Percentiles rank a stretch among this genome's conserved stretches.
Evolutionary conservation across 305 asterid genomes (phyloP).

Genomic region (Fraxinus dipetala): DNA sequence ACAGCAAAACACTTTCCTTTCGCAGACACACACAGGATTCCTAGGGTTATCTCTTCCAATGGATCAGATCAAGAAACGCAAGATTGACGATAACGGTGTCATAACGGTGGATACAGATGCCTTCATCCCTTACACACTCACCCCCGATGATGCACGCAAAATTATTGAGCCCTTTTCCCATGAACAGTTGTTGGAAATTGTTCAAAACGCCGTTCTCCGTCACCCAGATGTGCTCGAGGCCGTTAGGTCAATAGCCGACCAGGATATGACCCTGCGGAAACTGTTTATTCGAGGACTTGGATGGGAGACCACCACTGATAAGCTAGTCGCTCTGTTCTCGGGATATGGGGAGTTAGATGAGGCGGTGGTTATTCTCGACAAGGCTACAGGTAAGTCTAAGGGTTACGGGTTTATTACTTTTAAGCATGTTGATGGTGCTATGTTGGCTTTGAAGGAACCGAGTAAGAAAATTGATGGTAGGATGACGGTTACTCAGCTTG

Average conservation of each 20-base stretch:
- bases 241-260: slow-evolving; percentile 61
- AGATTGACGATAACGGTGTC: slow-evolving; percentile 61
- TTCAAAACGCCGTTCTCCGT: slow-evolving; percentile 54
- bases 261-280: slow-evolving; percentile 64
- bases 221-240: slow-evolving; percentile 68
- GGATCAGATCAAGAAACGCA: slow-evolving; percentile 68
- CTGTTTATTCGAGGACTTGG: slow-evolving; percentile 89
- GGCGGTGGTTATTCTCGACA: slow-evolving; percentile 76
- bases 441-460: slow-evolving; percentile 71
- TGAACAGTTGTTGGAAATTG: slow-evolving; percentile 58
- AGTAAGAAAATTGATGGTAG: slow-evolving; percentile 79
- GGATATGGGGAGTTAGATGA: slow-evolving; percentile 72
- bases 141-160: slow-evolving; percentile 60
- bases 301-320: slow-evolving; percentile 85
- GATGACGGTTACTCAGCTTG: slow-evolving; percentile 77
- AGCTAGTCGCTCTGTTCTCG: slow-evolving; percentile 57
- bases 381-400: slow-evolving; percentile 69
- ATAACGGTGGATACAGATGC: slow-evolving; percentile 30
- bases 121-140: slow-evolving; percentile 39
- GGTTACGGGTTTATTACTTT: slow-evolving; percentile 80
- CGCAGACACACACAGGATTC: slow-evolving; percentile 2
- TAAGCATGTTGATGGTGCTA: slow-evolving; percentile 77
- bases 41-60: slow-evolving; percentile 26
- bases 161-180: slow-evolving; percentile 58
- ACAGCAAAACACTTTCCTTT: background rate